A percentile compares a stretch with the other conserved stretches of the same genome.
Evolutionary conservation across 495 filamentous ascomycete genomes (phyloP).

Genomic region (Ascodesmis nigricans): DNA sequence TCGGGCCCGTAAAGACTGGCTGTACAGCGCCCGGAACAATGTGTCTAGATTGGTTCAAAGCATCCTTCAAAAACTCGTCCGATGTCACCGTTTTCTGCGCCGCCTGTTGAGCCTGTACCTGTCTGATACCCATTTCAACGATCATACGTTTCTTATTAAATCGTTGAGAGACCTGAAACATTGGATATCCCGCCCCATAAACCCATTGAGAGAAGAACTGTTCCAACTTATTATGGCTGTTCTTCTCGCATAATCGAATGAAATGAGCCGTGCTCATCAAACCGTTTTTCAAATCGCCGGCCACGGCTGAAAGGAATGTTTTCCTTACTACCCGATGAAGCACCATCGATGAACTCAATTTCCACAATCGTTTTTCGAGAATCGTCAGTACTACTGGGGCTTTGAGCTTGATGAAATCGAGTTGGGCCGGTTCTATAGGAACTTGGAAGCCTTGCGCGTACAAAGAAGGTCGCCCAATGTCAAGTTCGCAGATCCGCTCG

Average conservation of each 20-base stretch:
- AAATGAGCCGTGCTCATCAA: constrained; percentile 54
- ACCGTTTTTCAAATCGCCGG: constrained; percentile 48
- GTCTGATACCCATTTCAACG: constrained; percentile 76
- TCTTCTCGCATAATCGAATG: constrained; percentile 59
- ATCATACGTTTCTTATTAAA: constrained; percentile 98
- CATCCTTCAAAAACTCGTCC: constrained; percentile 55
- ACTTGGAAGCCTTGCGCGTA: constrained; percentile 56
- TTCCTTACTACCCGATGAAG: constrained; percentile 65
- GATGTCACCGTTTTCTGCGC: constrained; percentile 10
- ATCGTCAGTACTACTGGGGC: constrained; percentile 83
- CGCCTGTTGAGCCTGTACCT: constrained; percentile 42
- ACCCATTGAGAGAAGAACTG: constrained; percentile 89
- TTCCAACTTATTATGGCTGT: constrained; percentile 65
- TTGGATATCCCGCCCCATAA: constrained; percentile 63
- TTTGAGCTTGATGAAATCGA: constrained; percentile 80
- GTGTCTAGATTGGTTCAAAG: constrained; percentile 49
- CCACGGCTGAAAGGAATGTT: constrained; percentile 60
- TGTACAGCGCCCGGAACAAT: constrained; percentile 50
- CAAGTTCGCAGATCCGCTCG: constrained; percentile 59
- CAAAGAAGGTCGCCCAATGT: constrained; percentile 63
- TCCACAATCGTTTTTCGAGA: constrained; percentile 69
- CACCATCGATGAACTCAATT: constrained; percentile 61
- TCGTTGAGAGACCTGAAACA: constrained; percentile 57
- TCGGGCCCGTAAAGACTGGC: constrained; percentile 72
- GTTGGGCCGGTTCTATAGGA: constrained; percentile 54